Base-by-base conservation (phyloP, 768 basidiomycete genomes). In the Amanita pallidorosea region DNA sequence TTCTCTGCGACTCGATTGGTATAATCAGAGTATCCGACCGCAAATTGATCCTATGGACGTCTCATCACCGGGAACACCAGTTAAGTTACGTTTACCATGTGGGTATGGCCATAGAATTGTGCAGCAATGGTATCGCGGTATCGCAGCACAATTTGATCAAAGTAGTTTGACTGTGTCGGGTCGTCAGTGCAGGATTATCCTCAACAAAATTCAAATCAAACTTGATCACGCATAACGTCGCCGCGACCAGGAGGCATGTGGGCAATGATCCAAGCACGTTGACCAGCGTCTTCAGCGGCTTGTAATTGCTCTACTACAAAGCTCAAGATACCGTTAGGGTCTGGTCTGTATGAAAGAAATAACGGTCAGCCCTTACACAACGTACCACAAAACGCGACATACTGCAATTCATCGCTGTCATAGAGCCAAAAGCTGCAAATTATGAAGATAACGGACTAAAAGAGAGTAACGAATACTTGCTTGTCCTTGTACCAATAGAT, bases 61-160 rank as follows among this genome's bases (percentile, higher is more conserved):
- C 6, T 20, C 18, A 34, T 29, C 27, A 22, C 43, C 15, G 31
- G 11, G 23, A 4, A 20, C 33, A 2, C 4, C 7, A 23, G 35
- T 7, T 31, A 38, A 7, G 40, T 45, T 4, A 54, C 17, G 29
- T n/a, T 51, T 45, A 71, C 72, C 49, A 68, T 57, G 54, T 79
- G 79, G 13, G 69, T 79, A 54, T 83, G 81, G 3, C 81, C 81
- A 56, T 75, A 82, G 60, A 83, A 81, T 52, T 78, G 76, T 1
- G 65, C 79, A 4, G 78, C 76, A 49, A 83, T 79, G 5, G 75
- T 79, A 51, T 74, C 68, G 52, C 70, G 70, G 59, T 81, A 84
- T 5, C 81, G 69, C 53, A 79, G 75, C 29, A 83, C 63, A 50
- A 82, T 68, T 60, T 84, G 80, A 58, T 80, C 68, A 45, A 77